phyloP scores from a whole-genome alignment of 208 protist genomes.

The Leishmania turanica region DNA sequence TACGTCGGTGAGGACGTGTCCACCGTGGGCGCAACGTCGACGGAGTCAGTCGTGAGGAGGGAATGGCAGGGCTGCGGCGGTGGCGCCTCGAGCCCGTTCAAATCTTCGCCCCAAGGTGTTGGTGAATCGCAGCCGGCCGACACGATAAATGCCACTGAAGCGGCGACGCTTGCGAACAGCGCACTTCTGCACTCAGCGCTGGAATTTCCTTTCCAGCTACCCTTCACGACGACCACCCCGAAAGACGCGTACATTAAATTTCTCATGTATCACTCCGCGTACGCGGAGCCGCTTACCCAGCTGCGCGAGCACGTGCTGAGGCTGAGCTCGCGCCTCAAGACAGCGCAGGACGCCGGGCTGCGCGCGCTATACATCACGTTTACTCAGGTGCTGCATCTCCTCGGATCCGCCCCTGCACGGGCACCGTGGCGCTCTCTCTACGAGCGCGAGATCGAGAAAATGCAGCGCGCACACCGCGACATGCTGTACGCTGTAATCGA shows the following conservation, averaged over 20 bases:
- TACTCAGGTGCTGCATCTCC: slow-evolving; percentile 21
- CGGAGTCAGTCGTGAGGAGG: neutral
- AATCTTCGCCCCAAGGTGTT: neutral
- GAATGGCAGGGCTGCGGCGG: neutral
- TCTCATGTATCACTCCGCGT: slow-evolving; percentile 46
- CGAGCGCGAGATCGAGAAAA: slow-evolving; percentile 51
- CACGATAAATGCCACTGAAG: neutral
- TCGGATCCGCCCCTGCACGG: neutral
- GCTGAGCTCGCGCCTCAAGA: slow-evolving; percentile 60
- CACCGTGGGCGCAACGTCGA: neutral
- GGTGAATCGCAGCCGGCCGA: neutral
- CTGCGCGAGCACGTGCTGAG: slow-evolving; percentile 44
- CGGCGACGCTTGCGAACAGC: slow-evolving; percentile 8
- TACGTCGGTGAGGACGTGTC: neutral
- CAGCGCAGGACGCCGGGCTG: slow-evolving; percentile 40
- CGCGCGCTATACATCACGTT: slow-evolving; percentile 41
- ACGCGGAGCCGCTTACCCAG: slow-evolving; percentile 41
- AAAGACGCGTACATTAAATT: slow-evolving; percentile 48
- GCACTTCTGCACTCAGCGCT: slow-evolving; percentile 23
- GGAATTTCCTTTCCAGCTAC: slow-evolving; percentile 41
- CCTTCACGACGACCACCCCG: slow-evolving; percentile 48
- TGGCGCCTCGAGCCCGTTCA: neutral
- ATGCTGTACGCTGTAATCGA: slow-evolving; percentile 50
- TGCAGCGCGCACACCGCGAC: slow-evolving; percentile 58
- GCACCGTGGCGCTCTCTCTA: slow-evolving; percentile 34